Conservation (phyloP, 1,284 basidiomycete genomes). For the Apiotrichum gamsii region DNA sequence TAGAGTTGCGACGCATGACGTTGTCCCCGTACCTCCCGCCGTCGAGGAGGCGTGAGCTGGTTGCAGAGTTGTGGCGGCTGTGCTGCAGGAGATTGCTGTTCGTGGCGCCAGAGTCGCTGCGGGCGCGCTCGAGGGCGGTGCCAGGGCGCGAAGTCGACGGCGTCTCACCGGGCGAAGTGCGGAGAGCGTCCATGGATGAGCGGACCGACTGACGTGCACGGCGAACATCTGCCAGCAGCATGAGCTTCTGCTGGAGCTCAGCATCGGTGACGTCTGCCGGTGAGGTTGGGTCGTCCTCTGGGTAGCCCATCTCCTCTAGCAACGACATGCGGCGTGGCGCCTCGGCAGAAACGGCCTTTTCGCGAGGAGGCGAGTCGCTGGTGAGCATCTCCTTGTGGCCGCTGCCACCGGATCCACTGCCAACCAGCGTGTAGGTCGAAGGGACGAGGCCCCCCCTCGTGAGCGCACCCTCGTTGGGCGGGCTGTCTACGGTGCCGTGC, state of each 20-base stretch:
- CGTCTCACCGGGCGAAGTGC: constrained; percentile 5
- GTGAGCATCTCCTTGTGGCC: background rate
- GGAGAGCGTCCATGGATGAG: constrained; percentile 35
- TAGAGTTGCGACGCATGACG: background rate
- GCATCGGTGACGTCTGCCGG: constrained; percentile 22
- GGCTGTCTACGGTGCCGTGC: constrained; percentile 52
- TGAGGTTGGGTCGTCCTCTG: constrained; percentile 1
- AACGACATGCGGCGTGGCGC: constrained; percentile 16
- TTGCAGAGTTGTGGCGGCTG: constrained; percentile 8
- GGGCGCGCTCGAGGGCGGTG: background rate
- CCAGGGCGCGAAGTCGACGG: background rate
- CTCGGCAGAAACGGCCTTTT: too few species aligned
- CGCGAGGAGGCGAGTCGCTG: too few species aligned
- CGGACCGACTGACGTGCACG: constrained; percentile 35
- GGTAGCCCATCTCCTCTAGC: constrained; percentile 10
- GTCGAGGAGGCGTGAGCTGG: constrained; percentile 7
- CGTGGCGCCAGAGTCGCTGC: background rate
- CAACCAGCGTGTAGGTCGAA: background rate
- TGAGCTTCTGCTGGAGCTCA: constrained; percentile 36
- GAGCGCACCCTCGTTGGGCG: background rate
- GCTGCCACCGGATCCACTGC: background rate
- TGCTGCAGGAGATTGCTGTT: background rate
- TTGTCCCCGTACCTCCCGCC: background rate
- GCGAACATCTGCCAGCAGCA: constrained; percentile 41
- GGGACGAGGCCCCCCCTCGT: too few species aligned